Base-by-base conservation (phyloP, 345 rosid genomes). In the Eucalyptus sp. region DNA sequence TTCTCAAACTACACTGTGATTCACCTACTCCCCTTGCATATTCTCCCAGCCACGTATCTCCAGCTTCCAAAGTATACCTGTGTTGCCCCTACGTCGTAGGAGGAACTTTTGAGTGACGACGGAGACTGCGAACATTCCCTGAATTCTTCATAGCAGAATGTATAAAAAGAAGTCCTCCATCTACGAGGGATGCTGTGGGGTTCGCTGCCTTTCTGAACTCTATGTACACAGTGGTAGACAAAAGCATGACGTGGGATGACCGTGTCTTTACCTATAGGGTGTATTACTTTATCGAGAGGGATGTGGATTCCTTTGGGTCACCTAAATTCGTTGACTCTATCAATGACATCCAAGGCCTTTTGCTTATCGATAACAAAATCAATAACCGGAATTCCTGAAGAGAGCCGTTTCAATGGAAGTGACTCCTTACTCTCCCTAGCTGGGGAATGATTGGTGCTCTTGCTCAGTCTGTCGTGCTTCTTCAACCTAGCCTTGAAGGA, bases 281-380 rank as follows among this genome's bases (percentile, higher is more conserved):
- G 51, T 29, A n/a, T n/a, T 50, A 41, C 87, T 50, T 86, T 86
- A 86, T 29, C 54, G 46, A 31, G 64, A 50, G 25, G 48, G 60
- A 50, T 87, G 17, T 27, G 44, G n/a, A 27, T 13, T 17, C 54
- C 24, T 22, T 85, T 43, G 25, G 31, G 29, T 88, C 71, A 88
- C 79, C 93, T 91, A 1, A 90, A 88, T 64, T 88, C 90, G 87
- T 92, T 93, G 1, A 95, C 97, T 68, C 95, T 88, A 88, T 93
- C 96, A 13, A 95, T 95, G 88, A 90, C 91, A 88, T 93, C 97
- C 93, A 94, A 91, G 48, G 93, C 94, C 89, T 94, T 94, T 88
- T 92, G 94, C 91, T 92, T 91, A 13, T 94, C 94, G 5, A 92
- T 90, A 79, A 91, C 93, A 86, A 96, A 93, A 89, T 91, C 92